Conservation (phyloP, 768 basidiomycete genomes). For the Gymnopilus junonius region DNA sequence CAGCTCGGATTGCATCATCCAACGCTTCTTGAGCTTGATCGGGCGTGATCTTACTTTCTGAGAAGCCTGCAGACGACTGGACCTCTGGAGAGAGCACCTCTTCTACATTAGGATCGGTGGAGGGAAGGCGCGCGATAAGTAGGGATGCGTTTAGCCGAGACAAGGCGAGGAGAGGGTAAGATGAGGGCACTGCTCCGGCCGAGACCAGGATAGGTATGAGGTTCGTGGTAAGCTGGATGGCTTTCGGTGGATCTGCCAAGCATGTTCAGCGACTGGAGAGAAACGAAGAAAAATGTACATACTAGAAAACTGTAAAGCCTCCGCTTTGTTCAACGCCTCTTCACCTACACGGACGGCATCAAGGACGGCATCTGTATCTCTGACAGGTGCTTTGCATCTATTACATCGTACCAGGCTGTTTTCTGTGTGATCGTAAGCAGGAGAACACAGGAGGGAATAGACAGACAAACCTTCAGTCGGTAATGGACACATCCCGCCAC, state of each 20-base stretch:
- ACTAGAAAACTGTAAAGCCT: constrained; percentile 64
- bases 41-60: constrained; percentile 1
- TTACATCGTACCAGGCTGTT: constrained; percentile 51
- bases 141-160: constrained; percentile 74
- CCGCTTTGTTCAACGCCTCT: constrained; percentile 78
- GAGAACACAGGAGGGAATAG: neutral
- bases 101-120: constrained; percentile 22
- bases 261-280: neutral
- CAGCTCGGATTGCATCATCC: constrained; percentile 65
- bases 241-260: constrained; percentile 56
- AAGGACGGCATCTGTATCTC: constrained; percentile 53
- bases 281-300: constrained; percentile 8
- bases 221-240: constrained; percentile 63
- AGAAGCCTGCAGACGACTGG: constrained; percentile 8
- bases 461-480: constrained; percentile 59
- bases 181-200: constrained; percentile 61
- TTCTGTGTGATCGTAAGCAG: constrained; percentile 39
- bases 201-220: constrained; percentile 68
- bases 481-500: constrained; percentile 64
- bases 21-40: constrained; percentile 52
- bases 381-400: constrained; percentile 55
- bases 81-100: constrained; percentile 30
- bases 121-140: constrained; percentile 53
- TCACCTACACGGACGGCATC: constrained; percentile 73
- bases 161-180: constrained; percentile 80